These are phyloP conservation scores for Acanthochlamys bracteata DNA, from an alignment of 106 monocot species.

Conservation along the genomic window DNA sequence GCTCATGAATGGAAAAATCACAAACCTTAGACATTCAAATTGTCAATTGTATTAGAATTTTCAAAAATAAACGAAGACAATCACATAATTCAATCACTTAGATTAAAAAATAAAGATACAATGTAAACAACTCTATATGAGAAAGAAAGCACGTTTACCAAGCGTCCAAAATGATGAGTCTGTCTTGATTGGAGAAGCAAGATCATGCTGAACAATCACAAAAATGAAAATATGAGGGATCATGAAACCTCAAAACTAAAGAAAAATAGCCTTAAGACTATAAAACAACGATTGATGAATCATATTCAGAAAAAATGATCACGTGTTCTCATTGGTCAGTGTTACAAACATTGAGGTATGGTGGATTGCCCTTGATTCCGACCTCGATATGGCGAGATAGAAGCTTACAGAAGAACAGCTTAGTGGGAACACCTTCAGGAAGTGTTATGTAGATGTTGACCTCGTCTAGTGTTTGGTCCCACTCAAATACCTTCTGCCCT, in stretches of 20 bases:
- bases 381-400: conserved; percentile 67
- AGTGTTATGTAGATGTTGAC: conserved; percentile 68
- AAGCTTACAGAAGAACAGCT: conserved; percentile 76
- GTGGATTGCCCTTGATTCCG: conserved; percentile 78
- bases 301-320: no score
- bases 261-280: no score
- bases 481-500: conserved; percentile 81
- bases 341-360: conserved; percentile 68
- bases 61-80: no score
- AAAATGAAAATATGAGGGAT: neutral
- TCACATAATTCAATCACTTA: neutral
- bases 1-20: no score
- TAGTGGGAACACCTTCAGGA: conserved; percentile 52
- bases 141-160: conserved; percentile 32
- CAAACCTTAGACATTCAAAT: no score
- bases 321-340: no score
- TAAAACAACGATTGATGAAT: no score
- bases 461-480: conserved; percentile 77
- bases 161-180: conserved; percentile 96
- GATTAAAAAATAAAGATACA: neutral
- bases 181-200: conserved; percentile 68
- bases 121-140: no score
- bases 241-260: neutral
- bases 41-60: no score
- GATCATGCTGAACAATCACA: conserved; percentile 48